Percentiles rank a stretch among this genome's conserved stretches.
phyloP scores from a whole-genome alignment of 768 basidiomycete genomes.

The Sarcodon aspratus region DNA sequence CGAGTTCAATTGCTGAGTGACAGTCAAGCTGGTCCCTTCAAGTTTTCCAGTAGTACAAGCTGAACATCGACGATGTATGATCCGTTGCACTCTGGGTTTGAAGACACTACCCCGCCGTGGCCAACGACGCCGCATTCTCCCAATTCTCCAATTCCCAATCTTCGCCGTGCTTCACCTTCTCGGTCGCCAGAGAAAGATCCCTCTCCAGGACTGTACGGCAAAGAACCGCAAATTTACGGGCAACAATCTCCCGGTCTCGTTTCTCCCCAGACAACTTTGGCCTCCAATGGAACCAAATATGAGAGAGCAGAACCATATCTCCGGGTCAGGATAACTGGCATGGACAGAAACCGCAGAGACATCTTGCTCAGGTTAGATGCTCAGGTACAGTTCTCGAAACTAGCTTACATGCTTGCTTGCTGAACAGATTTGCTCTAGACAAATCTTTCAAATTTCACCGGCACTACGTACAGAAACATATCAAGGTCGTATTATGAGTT shows the following conservation, averaged over 20 bases:
- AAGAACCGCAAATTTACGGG: slow-evolving; percentile 79
- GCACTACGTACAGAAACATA: slow-evolving; percentile 84
- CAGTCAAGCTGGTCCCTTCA: no score
- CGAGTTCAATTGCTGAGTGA: no score
- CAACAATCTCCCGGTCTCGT: slow-evolving; percentile 77
- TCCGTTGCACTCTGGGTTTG: slow-evolving; percentile 53
- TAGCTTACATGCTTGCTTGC: not conserved
- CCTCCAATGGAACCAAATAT: slow-evolving; percentile 57
- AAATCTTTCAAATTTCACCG: slow-evolving; percentile 85
- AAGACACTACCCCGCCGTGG: slow-evolving; percentile 53
- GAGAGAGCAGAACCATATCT: slow-evolving; percentile 80
- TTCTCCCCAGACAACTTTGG: slow-evolving; percentile 55
- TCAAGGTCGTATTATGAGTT: slow-evolving; percentile 94
- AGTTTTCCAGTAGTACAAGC: not conserved
- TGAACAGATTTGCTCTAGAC: slow-evolving; percentile 40
- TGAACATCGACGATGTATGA: slow-evolving; percentile 44
- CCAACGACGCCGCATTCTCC: slow-evolving; percentile 70
- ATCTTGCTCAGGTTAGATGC: slow-evolving; percentile 92
- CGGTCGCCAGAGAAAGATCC: slow-evolving; percentile 39
- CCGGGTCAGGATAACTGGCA: slow-evolving; percentile 76
- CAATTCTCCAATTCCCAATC: slow-evolving; percentile 60
- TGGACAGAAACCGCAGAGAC: slow-evolving; percentile 94
- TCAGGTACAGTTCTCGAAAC: slow-evolving; percentile 45
- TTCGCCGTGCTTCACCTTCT: slow-evolving; percentile 50
- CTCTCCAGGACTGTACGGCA: slow-evolving; percentile 53